Evolutionary conservation across 805 yeast genomes (phyloP), one percentile per base, ranked within the genome.

Genomic region (Brettanomyces naardenensis): DNA sequence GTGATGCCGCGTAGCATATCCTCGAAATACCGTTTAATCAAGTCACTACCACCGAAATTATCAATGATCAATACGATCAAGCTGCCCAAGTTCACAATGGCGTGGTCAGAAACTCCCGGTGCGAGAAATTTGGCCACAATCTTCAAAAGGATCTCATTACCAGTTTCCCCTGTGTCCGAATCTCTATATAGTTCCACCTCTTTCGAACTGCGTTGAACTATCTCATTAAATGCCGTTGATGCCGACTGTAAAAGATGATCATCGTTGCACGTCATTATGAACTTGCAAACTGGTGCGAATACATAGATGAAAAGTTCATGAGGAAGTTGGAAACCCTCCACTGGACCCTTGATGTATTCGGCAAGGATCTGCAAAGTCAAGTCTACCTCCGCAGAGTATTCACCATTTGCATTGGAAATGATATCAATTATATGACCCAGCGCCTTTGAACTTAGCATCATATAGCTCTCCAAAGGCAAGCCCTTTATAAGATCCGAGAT

Each of bases 1-100:
- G 88, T 78, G 0, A 90, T 80, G 0, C 94, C 94, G 34, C 73
- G 69, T 13, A 89, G 61, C n/a, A 90, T 75, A 37, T 75, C 75
- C 3, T 66, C 62, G 31, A 72, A 61, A 41, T 69, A 71, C 6
- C 60, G 61, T 28, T 63, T 59, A 28, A 73, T 55, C 32, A 60
- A 52, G 6, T 56, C 41, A 38, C 64, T 67, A 38, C 62, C 33
- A 28, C 48, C 47, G 38, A 60, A 61, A 33, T 61, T 52, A 14
- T 51, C 39, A 14, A 62, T 50, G 29, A 62, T 37, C 11, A 55
- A 36, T 6, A 52, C 46, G 17, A 62, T 40, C 33, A 62, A 47
- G 62, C 49, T 78, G 10, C 90, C 97, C 31, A 85, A 73, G 41
- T 83, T 80, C 59, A 79, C 68, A 1, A 94, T 89, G 0, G 95